Evolutionary conservation across 805 yeast species (phyloP).

Genomic region (Pichia gijzeniarum): DNA sequence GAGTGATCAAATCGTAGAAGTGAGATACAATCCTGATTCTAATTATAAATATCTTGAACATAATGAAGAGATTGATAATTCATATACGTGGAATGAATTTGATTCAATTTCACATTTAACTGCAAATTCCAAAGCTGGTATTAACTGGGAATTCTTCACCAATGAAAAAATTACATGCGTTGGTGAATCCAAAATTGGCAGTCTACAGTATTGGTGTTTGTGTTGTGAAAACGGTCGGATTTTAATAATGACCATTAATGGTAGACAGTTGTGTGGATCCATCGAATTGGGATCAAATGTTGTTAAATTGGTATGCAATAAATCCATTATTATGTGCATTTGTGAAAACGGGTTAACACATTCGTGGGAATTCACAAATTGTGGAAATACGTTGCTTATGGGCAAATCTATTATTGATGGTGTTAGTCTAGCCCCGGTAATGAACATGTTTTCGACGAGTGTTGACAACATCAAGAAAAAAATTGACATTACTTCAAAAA

Average conservation of each 20-base stretch:
- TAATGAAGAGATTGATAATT: constrained; percentile 22
- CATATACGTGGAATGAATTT: constrained; percentile 28
- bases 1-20: constrained; percentile 16
- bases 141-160: constrained; percentile 36
- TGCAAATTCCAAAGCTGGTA: constrained; percentile 6
- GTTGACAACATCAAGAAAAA: constrained; percentile 19
- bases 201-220: constrained; percentile 48
- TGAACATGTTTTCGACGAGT: constrained; percentile 32
- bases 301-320: constrained; percentile 32
- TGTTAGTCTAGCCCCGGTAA: constrained; percentile 47
- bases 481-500: constrained; percentile 12
- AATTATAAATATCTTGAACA: constrained; percentile 12
- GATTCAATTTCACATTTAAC: constrained; percentile 28
- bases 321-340: constrained; percentile 35
- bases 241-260: constrained; percentile 39
- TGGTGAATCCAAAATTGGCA: constrained; percentile 29
- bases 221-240: constrained; percentile 56
- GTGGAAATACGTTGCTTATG: constrained; percentile 6
- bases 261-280: constrained; percentile 40
- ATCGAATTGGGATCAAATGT: constrained; percentile 48
- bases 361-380: constrained; percentile 37
- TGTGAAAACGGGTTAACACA: constrained; percentile 46
- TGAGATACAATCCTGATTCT: constrained; percentile 15
- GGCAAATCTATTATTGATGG: constrained; percentile 33
- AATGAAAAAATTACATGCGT: constrained; percentile 36